Evolutionary conservation across 2,329 filamentous ascomycete genomes (phyloP).

Genomic region (Cadophora sp.): DNA sequence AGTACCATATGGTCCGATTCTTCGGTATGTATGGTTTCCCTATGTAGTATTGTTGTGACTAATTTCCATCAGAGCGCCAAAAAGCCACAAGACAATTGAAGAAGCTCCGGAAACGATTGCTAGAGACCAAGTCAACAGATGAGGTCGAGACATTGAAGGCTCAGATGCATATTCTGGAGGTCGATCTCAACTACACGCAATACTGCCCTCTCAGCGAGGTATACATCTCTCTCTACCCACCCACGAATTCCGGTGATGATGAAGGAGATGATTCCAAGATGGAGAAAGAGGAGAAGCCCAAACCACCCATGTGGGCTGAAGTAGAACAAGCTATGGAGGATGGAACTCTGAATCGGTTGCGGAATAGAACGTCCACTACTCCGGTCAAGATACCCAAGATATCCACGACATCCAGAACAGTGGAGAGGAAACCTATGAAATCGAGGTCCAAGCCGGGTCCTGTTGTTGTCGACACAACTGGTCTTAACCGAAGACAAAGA

Average conservation of each 20-base stretch:
- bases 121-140: conserved; percentile 56
- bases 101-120: conserved; percentile 65
- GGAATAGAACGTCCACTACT: conserved; percentile 37
- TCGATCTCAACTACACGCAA: conserved; percentile 78
- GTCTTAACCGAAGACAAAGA: conserved; percentile 44
- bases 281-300: conserved; percentile 37
- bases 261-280: conserved; percentile 34
- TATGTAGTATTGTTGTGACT: conserved; percentile 9
- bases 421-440: conserved; percentile 33
- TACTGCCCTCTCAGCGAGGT: conserved; percentile 74
- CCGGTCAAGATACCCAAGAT: conserved; percentile 16
- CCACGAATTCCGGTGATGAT: conserved; percentile 49
- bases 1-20: conserved; percentile 85
- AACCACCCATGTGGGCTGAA: conserved; percentile 68
- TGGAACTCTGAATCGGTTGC: conserved; percentile 49
- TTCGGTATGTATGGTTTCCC: conserved; percentile 63
- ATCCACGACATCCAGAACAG: conserved; percentile 30
- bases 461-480: conserved; percentile 38
- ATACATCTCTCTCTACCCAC: conserved; percentile 70
- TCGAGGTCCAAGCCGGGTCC: conserved; percentile 30
- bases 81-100: conserved; percentile 74
- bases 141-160: conserved; percentile 59
- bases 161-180: conserved; percentile 71
- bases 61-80: conserved; percentile 64
- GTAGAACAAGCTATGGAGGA: conserved; percentile 70